Evolutionary conservation across 1,139 yeast species (phyloP).

Genomic region (Schwanniomyces etchellsii): DNA sequence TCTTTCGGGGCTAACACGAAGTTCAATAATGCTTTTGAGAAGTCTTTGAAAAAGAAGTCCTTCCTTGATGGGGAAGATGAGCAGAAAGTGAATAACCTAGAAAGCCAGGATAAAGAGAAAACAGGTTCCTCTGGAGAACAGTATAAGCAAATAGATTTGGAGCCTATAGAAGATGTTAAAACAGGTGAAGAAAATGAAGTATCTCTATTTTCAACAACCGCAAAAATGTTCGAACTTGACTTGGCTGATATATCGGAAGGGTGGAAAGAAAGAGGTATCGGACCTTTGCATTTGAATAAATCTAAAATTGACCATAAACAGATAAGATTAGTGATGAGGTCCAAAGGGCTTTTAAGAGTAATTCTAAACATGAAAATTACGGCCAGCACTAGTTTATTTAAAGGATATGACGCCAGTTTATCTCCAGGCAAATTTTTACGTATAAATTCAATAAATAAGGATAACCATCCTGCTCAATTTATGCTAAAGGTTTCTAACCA

Average conservation of each 20-base stretch:
- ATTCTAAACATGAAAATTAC: slow-evolving; percentile 71
- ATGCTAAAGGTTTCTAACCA: slow-evolving; percentile 68
- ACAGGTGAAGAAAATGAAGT: slow-evolving; percentile 92
- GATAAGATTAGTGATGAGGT: slow-evolving; percentile 77
- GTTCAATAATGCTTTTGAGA: slow-evolving; percentile 54
- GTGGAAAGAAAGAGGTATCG: slow-evolving; percentile 96
- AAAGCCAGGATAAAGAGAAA: slow-evolving; percentile 4
- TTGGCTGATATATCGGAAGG: slow-evolving; percentile 61
- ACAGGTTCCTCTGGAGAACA: slow-evolving; percentile 22
- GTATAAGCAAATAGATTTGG: slow-evolving; percentile 46
- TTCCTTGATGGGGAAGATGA: slow-evolving; percentile 38
- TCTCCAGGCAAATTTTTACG: slow-evolving; percentile 76
- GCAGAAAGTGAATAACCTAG: slow-evolving; percentile 6
- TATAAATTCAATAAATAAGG: slow-evolving; percentile 44
- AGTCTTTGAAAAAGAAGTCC: slow-evolving; percentile 45
- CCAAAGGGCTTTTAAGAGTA: slow-evolving; percentile 79
- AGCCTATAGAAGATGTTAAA: slow-evolving; percentile 48
- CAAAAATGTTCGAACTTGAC: slow-evolving; percentile 75
- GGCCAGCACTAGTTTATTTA: slow-evolving; percentile 50
- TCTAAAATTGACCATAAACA: slow-evolving; percentile 25
- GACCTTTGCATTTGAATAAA: slow-evolving; percentile 75
- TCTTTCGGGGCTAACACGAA: slow-evolving; percentile 57
- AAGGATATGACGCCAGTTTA: slow-evolving; percentile 84
- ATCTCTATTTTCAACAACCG: slow-evolving; percentile 62
- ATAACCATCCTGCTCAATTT: slow-evolving; percentile 71